Percentiles rank a stretch among this genome's conserved stretches.
These are phyloP conservation scores for Aspergillus pseudoglaucus DNA, from an alignment of 2,329 filamentous ascomycete species.

Conservation along the genomic window DNA sequence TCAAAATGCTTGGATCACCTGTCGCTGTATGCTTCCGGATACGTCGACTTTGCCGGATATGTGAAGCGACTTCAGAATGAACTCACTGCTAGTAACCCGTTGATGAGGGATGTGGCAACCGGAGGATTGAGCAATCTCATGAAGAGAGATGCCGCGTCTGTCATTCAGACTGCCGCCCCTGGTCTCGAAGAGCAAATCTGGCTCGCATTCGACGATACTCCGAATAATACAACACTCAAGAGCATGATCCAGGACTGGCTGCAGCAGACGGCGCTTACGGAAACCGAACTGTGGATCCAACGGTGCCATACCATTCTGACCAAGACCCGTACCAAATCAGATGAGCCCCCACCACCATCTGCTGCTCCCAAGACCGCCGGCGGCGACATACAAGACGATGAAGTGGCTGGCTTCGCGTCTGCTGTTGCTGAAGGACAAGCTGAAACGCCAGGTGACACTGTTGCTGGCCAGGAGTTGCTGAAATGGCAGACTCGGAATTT, in stretches of 20 bases:
- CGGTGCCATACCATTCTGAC: conserved; percentile 83
- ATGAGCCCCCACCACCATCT: conserved; percentile 36
- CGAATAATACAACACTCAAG: conserved; percentile 70
- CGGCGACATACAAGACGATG: conserved; percentile 88
- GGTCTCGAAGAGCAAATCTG: conserved; percentile 88
- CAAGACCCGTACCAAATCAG: conserved; percentile 67
- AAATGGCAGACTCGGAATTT: conserved; percentile 95
- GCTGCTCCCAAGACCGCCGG: conserved; percentile 41
- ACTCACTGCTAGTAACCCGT: conserved; percentile 60
- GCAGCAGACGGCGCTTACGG: conserved; percentile 73
- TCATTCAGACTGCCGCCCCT: conserved; percentile 66
- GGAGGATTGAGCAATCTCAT: conserved; percentile 91
- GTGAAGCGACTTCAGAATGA: conserved; percentile 75
- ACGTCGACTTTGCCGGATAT: conserved; percentile 78
- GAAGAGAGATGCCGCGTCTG: conserved; percentile 81
- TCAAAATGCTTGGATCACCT: conserved; percentile 83
- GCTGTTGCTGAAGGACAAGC: conserved; percentile 57
- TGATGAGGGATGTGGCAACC: conserved; percentile 72
- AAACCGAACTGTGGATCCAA: conserved; percentile 80
- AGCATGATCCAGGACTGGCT: conserved; percentile 92
- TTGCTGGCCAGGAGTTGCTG: conserved; percentile 72
- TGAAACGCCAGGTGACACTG: conserved; percentile 45
- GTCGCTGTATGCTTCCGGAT: conserved; percentile 80
- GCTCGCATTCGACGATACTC: conserved; percentile 74
- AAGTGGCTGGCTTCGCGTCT: conserved; percentile 91